Evolutionary conservation across 495 filamentous ascomycete genomes (phyloP).

Genomic region (Aspergillus heteromorphus): DNA sequence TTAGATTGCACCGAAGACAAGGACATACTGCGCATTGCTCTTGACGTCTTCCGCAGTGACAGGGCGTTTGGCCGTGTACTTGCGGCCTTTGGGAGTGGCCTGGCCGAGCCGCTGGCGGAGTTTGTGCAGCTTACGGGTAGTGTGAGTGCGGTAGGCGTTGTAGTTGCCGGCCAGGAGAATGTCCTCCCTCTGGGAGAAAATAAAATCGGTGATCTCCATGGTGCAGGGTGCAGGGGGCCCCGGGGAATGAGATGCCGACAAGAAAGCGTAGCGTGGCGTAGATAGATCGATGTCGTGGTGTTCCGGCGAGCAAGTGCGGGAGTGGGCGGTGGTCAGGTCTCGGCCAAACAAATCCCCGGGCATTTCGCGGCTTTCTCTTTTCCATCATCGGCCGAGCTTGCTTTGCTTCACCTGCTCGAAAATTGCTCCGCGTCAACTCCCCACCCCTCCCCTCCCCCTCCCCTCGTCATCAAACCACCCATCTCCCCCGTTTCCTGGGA

Average conservation of each 20-base stretch:
- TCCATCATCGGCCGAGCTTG: slow-evolving; percentile 14
- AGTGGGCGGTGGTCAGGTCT: slow-evolving; percentile 33
- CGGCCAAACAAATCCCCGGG: slow-evolving; percentile 38
- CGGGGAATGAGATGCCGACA: too few species aligned
- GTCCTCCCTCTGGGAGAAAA: slow-evolving; percentile 71
- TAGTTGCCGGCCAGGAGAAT: slow-evolving; percentile 85
- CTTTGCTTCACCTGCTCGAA: slow-evolving; percentile 7
- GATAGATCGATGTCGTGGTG: too few species aligned
- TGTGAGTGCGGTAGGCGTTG: slow-evolving; percentile 72
- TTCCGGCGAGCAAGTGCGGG: slow-evolving; percentile 8
- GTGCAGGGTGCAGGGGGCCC: too few species aligned
- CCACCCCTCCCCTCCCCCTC: slow-evolving; percentile 1
- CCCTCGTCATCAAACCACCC: not conserved
- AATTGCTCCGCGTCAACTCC: slow-evolving; percentile 16
- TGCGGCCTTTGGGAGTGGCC: slow-evolving; percentile 74
- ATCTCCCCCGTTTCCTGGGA: not conserved
- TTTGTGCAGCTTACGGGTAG: slow-evolving; percentile 76
- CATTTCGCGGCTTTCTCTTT: slow-evolving; percentile 26
- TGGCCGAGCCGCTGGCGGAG: slow-evolving; percentile 79
- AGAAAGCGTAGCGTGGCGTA: too few species aligned
- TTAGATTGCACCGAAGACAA: not conserved
- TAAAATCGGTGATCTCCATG: slow-evolving; percentile 90
- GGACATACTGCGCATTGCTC: slow-evolving; percentile 66
- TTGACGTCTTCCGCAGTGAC: slow-evolving; percentile 74
- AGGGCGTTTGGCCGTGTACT: slow-evolving; percentile 67